Evolutionary conservation across 2,329 filamentous ascomycete species (phyloP).

Genomic region (Nakataea oryzae): DNA sequence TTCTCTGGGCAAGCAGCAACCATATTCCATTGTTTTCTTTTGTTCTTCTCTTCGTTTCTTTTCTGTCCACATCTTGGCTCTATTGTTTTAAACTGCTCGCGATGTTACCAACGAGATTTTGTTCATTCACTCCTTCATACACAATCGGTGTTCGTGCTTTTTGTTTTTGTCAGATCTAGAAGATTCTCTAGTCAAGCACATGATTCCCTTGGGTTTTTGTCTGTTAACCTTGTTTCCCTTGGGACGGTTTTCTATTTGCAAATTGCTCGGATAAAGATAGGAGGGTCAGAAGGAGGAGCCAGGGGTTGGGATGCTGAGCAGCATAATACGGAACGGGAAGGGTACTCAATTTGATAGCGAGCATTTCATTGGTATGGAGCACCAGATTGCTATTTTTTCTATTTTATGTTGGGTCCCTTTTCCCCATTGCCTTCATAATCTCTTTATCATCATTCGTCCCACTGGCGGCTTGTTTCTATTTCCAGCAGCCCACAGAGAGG

Average conservation of each 20-base stretch:
- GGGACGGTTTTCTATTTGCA: neutral
- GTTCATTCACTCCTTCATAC: neutral
- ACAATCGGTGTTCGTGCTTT: neutral
- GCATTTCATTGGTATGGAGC: neutral
- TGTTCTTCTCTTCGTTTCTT: conserved; percentile 1
- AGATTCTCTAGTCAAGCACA: neutral
- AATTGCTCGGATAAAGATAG: neutral
- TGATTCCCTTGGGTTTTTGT: neutral
- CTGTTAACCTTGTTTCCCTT: neutral
- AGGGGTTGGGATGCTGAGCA: neutral
- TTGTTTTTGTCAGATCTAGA: neutral
- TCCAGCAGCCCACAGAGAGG: neutral
- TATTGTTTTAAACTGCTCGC: neutral
- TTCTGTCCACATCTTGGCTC: too few species aligned
- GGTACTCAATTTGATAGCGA: neutral
- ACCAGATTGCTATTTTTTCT: too few species aligned
- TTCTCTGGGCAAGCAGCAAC: too few species aligned
- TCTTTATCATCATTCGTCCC: neutral
- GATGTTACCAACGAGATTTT: neutral
- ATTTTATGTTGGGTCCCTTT: too few species aligned
- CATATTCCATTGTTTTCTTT: neutral
- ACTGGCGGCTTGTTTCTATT: neutral
- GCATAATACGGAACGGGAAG: neutral
- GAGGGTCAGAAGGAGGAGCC: neutral
- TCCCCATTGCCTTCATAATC: neutral